Evolutionary conservation across 331 rosid species (phyloP), one percentile per base, ranked within the genome.

Genomic region (Spiraea crenata): DNA sequence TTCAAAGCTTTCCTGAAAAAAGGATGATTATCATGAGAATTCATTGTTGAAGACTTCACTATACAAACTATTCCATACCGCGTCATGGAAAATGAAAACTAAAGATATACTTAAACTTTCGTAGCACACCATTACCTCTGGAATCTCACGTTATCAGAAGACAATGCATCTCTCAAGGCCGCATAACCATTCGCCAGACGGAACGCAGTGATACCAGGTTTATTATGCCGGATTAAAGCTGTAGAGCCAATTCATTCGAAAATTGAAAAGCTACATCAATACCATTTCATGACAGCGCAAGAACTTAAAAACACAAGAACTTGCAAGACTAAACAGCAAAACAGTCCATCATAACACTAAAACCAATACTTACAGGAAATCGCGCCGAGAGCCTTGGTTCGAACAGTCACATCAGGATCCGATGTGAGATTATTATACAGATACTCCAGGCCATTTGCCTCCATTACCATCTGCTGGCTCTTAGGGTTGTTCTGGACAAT

Each of bases 201-300:
- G 67, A 95, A 95, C 4, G 96, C 98, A 65, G 67, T 19, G 37
- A 85, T 68, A n/a, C 87, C 99, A 0, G 92, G 82, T 80, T 89
- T 91, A 82, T 89, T 89, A 85, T 95, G 90, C 10, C 89, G 85
- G 72, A 95, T 91, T n/a, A 95, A 82, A 41, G 99, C 99, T 95
- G 96, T 38, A 62, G 48, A 60, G 73, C 1, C 60, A 57, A 77
- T 52, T 47, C 72, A 65, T 38, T 71, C n/a, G 65, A 38, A 70
- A 48, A 77, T 45, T 35, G n/a, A 78, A 25, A 76, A 62, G 57
- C 14, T 57, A 77, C 17, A 65, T 82, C 62, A 86, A 25, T n/a
- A 70, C 7, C 34, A 49, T 46, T 46, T 40, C 37, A 40, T 11
- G 1, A 57, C 15, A 71, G 39, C 49, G 4, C 16, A 20, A n/a